A percentile compares a stretch with the other conserved stretches of the same genome.
phyloP scores from a whole-genome alignment of 2,329 filamentous ascomycete species.

The Fusarium nurragi region DNA sequence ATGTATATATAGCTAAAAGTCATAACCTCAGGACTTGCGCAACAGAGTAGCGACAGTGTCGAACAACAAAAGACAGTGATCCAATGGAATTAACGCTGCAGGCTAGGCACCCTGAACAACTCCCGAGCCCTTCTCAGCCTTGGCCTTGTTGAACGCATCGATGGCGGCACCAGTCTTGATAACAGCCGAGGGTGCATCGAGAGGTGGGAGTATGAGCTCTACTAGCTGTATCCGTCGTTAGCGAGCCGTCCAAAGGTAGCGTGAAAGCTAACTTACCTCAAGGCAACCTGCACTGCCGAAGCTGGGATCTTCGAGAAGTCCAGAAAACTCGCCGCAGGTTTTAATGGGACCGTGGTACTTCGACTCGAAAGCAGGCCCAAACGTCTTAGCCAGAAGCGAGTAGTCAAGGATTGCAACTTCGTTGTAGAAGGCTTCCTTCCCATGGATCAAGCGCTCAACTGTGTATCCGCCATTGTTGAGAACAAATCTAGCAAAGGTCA shows the following conservation, averaged over 20 bases:
- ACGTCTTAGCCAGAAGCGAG: not conserved
- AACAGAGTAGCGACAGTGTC: not conserved
- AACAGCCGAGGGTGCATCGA: not conserved
- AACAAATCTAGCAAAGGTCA: not conserved
- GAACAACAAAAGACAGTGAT: not conserved
- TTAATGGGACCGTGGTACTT: not conserved
- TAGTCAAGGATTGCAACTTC: not conserved
- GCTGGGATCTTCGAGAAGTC: not conserved
- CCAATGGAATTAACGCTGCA: not conserved
- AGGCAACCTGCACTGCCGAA: not conserved
- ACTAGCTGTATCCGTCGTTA: not conserved
- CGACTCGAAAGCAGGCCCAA: not conserved
- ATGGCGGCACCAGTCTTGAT: constrained; percentile 4
- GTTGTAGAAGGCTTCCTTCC: not conserved
- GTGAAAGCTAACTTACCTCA: not conserved
- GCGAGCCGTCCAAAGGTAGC: not conserved
- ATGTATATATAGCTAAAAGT: not conserved
- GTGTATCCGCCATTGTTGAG: constrained; percentile 5
- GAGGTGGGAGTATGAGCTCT: not conserved
- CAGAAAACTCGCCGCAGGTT: not conserved
- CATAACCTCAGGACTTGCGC: not conserved
- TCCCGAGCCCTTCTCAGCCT: not conserved
- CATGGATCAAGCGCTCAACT: not conserved
- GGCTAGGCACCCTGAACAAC: not conserved
- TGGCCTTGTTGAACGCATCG: not conserved